Evolutionary conservation across 495 filamentous ascomycete species (phyloP), one percentile per base, ranked within the genome.

Genomic region (Lasiosphaeriaceae sp.): DNA sequence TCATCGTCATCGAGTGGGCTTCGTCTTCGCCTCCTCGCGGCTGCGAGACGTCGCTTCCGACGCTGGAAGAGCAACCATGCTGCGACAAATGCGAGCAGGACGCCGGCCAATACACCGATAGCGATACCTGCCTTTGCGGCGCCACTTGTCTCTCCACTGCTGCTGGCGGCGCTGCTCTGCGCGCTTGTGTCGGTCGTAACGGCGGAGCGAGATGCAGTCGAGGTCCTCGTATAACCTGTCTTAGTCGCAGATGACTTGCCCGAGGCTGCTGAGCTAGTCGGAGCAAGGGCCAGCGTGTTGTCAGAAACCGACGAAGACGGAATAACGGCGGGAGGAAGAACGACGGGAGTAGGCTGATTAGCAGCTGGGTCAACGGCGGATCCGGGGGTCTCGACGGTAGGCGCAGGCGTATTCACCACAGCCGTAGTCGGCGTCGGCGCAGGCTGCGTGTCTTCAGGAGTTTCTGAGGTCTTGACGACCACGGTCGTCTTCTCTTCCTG

Each of bases 81-180:
- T 22, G 87, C 70, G 21, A 90, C 48, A 20, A 70, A 82, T 14
- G 86, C 68, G 41, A 90, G 58, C 14, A 88, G 64, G 35, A 86
- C 77, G 29, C 95, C 70, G 11, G 80, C 81, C 2, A 91, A 61
- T 44, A 90, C 81, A 59, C 91, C 92, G 66, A 96, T 86, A 3
- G 86, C 87, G 50, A 97, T 76, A 52, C 95, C 95, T 22, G 90
- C 92, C 65, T 89, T 93, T 39, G 85, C 87, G 39, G 85, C 89
- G 29, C 74, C 73, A 41, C 81, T 83, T 62, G 86, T 71, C 14
- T 56, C 74, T 20, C 61, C 51, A 34, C 55, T 60, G 31, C 65
- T 63, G 26, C 68, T n/a, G n/a, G n/a, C n/a, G n/a, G n/a, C 63
- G 29, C 58, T 29, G n/a, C 39, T 43, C 14, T 43, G 14, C 37